Evolutionary conservation across 2,329 filamentous ascomycete genomes (phyloP).

Genomic region (Aspergillus udagawae): DNA sequence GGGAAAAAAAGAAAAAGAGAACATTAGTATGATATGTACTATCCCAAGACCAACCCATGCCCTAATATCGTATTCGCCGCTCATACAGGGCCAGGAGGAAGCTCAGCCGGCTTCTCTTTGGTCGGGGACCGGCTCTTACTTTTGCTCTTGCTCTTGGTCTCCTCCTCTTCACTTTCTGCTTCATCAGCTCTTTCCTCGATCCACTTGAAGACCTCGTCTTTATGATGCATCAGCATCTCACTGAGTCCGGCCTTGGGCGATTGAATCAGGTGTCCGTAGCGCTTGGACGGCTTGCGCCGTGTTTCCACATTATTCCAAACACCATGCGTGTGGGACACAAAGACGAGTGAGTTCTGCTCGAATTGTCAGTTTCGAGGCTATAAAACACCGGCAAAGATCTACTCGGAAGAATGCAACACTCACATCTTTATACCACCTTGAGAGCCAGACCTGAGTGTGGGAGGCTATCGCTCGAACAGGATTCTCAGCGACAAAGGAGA

Average conservation of each 20-base stretch:
- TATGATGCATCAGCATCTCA: constrained; percentile 55
- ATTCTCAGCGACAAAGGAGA: constrained; percentile 76
- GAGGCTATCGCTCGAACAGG: constrained; percentile 76
- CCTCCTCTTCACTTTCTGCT: constrained; percentile 23
- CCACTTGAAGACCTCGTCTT: constrained; percentile 46
- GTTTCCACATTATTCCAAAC: constrained; percentile 67
- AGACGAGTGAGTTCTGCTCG: constrained; percentile 67
- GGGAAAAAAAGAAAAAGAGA: constrained; percentile 1
- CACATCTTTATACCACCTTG: constrained; percentile 74
- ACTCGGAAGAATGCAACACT: constrained; percentile 11
- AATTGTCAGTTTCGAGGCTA: constrained; percentile 2
- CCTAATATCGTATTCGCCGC: neutral
- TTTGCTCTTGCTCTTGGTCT: constrained; percentile 11
- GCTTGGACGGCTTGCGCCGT: constrained; percentile 52
- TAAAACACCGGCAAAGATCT: neutral
- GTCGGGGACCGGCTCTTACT: constrained; percentile 13
- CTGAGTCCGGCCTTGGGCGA: constrained; percentile 47
- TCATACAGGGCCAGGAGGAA: constrained; percentile 2
- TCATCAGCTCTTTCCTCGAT: constrained; percentile 39
- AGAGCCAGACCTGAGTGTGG: constrained; percentile 63
- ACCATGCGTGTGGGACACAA: constrained; percentile 68
- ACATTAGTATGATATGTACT: neutral
- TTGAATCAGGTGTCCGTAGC: constrained; percentile 52
- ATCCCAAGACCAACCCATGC: neutral
- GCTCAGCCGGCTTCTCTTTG: constrained; percentile 7